These are phyloP conservation scores for Mycena galericulata DNA, from an alignment of 768 basidiomycete genomes.

Conservation along the genomic window DNA sequence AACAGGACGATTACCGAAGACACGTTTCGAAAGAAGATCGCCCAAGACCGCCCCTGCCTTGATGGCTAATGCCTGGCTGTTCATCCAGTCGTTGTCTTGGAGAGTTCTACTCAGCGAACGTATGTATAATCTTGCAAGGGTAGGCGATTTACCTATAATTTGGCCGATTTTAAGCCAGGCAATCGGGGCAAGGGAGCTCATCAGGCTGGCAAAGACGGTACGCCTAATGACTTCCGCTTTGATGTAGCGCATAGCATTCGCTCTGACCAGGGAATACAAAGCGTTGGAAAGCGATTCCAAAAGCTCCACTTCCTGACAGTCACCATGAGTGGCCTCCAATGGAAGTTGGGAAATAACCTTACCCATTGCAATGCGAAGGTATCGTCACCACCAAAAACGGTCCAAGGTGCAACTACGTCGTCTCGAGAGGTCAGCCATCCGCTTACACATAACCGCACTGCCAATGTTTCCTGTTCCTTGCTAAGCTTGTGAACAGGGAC, in stretches of 20 bases:
- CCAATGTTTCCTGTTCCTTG: slow-evolving; percentile 57
- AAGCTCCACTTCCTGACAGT: slow-evolving; percentile 65
- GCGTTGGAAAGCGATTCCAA: slow-evolving; percentile 62
- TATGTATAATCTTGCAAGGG: too few species aligned
- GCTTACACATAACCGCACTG: slow-evolving; percentile 64
- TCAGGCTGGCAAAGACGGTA: slow-evolving; percentile 62
- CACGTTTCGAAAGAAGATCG: slow-evolving; percentile 59
- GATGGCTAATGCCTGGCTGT: slow-evolving; percentile 60
- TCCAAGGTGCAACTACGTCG: slow-evolving; percentile 67
- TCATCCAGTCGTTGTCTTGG: slow-evolving; percentile 72
- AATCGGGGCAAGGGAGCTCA: slow-evolving; percentile 63
- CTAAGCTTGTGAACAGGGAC: slow-evolving; percentile 53
- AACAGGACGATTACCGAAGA: slow-evolving; percentile 66
- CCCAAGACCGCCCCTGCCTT: slow-evolving; percentile 69
- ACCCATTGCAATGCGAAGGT: slow-evolving; percentile 72
- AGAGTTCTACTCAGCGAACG: neutral
- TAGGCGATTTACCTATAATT: slow-evolving; percentile 58
- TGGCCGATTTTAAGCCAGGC: slow-evolving; percentile 64
- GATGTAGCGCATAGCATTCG: slow-evolving; percentile 64
- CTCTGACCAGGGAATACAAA: slow-evolving; percentile 55
- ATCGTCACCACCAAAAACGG: slow-evolving; percentile 60
- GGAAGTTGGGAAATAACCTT: neutral
- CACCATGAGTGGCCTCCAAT: neutral
- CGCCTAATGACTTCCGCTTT: slow-evolving; percentile 61
- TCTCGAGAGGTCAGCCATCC: slow-evolving; percentile 61